These are phyloP conservation scores for Lactifluus hygrophoroides DNA, from an alignment of 768 basidiomycete genomes.

Conservation along the genomic window DNA sequence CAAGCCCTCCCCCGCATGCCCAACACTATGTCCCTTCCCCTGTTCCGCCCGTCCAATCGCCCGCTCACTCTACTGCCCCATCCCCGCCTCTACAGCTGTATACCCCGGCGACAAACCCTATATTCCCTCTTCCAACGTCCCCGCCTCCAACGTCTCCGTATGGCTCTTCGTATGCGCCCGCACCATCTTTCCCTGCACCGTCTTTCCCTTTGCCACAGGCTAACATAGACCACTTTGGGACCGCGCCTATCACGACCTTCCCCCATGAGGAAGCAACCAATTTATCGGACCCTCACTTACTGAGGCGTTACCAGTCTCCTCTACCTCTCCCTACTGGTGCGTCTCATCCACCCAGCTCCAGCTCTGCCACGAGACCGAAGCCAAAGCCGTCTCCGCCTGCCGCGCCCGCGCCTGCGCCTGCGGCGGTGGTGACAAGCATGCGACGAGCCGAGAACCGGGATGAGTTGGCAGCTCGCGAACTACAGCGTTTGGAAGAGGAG, in stretches of 20 bases:
- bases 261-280: conserved; percentile 23
- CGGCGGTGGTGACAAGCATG: not conserved
- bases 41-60: not conserved
- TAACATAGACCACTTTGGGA: conserved; percentile 19
- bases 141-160: conserved; percentile 1
- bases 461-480: conserved; percentile 10
- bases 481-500: conserved; percentile 17
- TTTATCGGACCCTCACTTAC: conserved; percentile 39
- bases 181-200: not conserved
- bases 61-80: not conserved
- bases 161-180: not conserved
- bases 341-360: not conserved
- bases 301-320: conserved; percentile 43
- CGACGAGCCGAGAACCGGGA: not conserved
- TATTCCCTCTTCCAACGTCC: not conserved
- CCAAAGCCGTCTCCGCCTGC: not conserved
- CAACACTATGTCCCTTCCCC: not conserved
- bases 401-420: too few species aligned
- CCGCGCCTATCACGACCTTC: conserved; percentile 22
- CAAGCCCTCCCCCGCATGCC: not conserved
- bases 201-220: not conserved
- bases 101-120: not conserved
- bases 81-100: not conserved
- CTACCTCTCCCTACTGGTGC: conserved; percentile 38
- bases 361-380: not conserved